Conservation (phyloP, 2,329 filamentous ascomycete genomes). For the Sphaerulina musiva region DNA sequence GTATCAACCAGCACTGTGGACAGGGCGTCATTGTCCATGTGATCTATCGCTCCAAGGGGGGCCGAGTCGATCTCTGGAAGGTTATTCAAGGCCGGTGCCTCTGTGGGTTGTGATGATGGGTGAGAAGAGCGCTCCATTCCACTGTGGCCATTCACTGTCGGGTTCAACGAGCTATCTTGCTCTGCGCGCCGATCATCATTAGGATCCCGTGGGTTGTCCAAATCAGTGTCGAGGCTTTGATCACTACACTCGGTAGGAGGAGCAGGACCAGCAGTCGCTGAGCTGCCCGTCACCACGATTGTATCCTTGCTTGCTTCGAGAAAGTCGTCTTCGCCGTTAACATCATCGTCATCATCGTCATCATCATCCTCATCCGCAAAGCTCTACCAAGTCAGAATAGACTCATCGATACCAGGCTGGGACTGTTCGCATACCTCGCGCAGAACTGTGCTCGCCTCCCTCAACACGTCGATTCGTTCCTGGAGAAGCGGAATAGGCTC, state of each 20-base stretch:
- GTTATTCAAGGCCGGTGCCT: conserved; percentile 1
- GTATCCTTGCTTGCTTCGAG: neutral
- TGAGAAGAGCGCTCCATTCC: neutral
- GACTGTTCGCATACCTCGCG: conserved; percentile 18
- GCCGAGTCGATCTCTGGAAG: conserved; percentile 12
- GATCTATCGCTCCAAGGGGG: neutral
- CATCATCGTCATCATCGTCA: conserved; percentile 6
- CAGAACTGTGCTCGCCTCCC: conserved; percentile 75
- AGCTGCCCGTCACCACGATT: neutral
- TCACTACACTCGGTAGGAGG: neutral
- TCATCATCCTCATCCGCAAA: conserved; percentile 11
- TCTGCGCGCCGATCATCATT: neutral
- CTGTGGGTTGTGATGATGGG: neutral
- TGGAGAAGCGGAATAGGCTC: conserved; percentile 81
- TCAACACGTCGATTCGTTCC: conserved; percentile 69
- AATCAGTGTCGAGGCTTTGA: neutral
- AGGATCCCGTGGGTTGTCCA: neutral
- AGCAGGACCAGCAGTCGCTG: neutral
- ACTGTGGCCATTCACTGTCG: neutral
- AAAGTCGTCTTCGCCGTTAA: neutral
- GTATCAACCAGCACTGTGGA: neutral
- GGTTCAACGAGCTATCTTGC: neutral
- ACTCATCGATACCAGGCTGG: neutral
- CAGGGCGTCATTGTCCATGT: neutral
- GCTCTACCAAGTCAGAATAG: conserved; percentile 16